Evolutionary conservation across 1,284 basidiomycete species (phyloP), one percentile per base, ranked within the genome.

Genomic region (Cryptococcus sp.): DNA sequence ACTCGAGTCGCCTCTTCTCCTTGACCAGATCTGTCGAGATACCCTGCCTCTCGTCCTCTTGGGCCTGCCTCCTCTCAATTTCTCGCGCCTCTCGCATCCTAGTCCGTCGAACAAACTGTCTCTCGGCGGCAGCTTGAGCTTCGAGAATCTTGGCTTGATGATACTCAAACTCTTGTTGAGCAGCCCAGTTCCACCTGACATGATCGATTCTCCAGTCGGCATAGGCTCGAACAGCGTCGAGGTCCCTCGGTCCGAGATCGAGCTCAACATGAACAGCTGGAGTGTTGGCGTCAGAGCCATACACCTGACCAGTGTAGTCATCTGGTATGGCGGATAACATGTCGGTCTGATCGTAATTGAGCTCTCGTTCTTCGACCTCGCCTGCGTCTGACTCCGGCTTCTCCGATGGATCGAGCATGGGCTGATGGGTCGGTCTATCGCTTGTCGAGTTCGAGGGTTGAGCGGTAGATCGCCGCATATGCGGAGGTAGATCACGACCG

Each of bases 1-100:
- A 60, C n/a, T 45, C 49, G 7, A 45, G 28, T 21, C 59, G 35
- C 34, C 52, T 46, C 32, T 38, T 41, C 37, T 60, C 62, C 26
- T 53, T 48, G 23, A 39, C 42, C 7, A 59, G 35, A 25, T 40
- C 38, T 2, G 48, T 48, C 6, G 19, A 25, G 11, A 50, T 25
- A 4, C 59, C 59, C 12, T 24, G 32, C 28, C 18, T n/a, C 16
- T 34, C 37, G 34, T 53, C 53, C 39, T 53, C 58, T 18, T 39
- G 42, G 26, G 44, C 42, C 47, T 58, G 35, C 31, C 11, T 38
- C 41, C 52, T 56, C 44, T 16, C 33, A 35, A 38, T 14, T 36
- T 53, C 53, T 26, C 52, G 25, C 16, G 46, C 42, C 11, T 47
- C 36, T 32, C 48, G 55, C 42, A 50, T 51, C 12, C 42, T 24